Percentiles rank a stretch among this genome's conserved stretches.
phyloP scores from a whole-genome alignment of 768 basidiomycete genomes.

The Lactifluus subvellereus region DNA sequence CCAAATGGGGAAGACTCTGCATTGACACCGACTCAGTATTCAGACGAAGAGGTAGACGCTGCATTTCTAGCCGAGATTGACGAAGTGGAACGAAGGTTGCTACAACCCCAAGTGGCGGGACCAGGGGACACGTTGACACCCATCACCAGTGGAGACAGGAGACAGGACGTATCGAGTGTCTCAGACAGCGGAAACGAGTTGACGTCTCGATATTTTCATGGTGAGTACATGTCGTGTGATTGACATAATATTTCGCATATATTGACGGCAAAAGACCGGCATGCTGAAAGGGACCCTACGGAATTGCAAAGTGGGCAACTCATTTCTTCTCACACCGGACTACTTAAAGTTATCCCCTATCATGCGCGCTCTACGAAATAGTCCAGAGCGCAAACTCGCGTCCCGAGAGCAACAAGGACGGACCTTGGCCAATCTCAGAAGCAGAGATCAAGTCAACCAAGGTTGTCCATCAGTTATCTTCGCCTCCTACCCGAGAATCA shows the following conservation, averaged over 20 bases:
- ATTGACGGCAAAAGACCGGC: background rate
- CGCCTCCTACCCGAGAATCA: background rate
- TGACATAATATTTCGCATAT: background rate
- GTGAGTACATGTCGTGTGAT: constrained; percentile 2
- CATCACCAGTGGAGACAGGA: background rate
- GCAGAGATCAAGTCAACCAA: background rate
- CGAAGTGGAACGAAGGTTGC: constrained; percentile 4
- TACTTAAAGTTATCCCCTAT: background rate
- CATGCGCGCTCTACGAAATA: background rate
- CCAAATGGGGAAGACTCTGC: background rate
- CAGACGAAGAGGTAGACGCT: constrained; percentile 29
- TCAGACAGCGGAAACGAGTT: background rate
- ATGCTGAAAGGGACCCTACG: background rate
- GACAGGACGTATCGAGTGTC: background rate
- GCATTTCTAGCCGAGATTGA: constrained; percentile 18
- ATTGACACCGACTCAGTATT: constrained; percentile 20
- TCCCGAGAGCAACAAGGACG: background rate
- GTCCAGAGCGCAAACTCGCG: background rate
- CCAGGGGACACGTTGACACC: background rate
- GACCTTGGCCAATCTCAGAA: background rate
- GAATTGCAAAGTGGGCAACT: constrained; percentile 5
- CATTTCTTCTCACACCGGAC: background rate
- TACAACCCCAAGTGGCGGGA: background rate
- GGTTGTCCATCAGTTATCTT: constrained; percentile 15
- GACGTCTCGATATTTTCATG: constrained; percentile 11